Evolutionary conservation across 2,329 filamentous ascomycete species (phyloP), one percentile per base, ranked within the genome.

Genomic region (Herpotrichia juniperi): DNA sequence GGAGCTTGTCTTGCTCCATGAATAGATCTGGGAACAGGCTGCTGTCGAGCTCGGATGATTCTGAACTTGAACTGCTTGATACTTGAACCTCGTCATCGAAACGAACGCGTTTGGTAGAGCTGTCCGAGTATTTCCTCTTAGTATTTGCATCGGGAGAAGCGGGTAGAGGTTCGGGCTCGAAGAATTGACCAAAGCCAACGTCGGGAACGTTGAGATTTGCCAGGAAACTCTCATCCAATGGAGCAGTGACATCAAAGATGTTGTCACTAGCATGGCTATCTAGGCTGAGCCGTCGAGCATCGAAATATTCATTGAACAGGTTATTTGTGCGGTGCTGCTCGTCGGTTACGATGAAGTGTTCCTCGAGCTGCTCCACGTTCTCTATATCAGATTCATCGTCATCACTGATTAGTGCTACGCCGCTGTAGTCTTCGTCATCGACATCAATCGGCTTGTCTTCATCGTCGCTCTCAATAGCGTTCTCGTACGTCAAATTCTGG

Each of bases 11-110:
- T 72, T 92, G 88, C 44, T 89, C 85, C 50, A 93, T 80, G 71
- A 93, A 93, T 53, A 93, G 86, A 67, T 92, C 86, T 1, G 89
- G 88, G 56, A 91, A 91, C 57, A 91, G 83, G 57, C 85, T 83
- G 53, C 84, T 82, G 57, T 86, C 82, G 52, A 86, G 82, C 32
- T 87, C 84, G 3, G 73, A 74, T 26, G 71, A 71, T 42, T 70
- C 68, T n/a, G 70, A 67, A 50, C 68, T 69, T 11, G 73, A 74
- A 28, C 66, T 88, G 61, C 90, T 87, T 50, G 87, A 87, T 53
- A 83, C 81, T 51, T 86, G 82, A 34, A 87, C 80, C 49, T 84
- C 82, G 47, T 87, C 82, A 59, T 80, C 77, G 64, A 94, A 94
- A 63, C 88, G 89, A 37, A 94, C 90, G 59, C 88, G 88, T 53